Conservation (phyloP, 2,329 filamentous ascomycete genomes). For the Colletotrichum sp. region DNA sequence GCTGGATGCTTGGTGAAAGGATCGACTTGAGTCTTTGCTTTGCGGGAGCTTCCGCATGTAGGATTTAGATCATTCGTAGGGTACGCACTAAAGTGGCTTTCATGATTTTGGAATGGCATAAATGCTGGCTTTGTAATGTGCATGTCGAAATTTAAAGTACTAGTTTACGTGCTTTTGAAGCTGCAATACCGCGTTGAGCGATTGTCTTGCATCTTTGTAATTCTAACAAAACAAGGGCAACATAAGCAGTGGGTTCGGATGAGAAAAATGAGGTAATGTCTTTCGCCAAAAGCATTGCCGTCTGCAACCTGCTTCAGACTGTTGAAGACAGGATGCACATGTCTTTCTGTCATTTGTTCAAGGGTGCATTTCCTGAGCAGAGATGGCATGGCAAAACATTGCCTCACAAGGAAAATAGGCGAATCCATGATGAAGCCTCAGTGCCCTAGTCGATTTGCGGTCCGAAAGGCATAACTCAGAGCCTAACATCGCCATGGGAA, state of each 20-base stretch:
- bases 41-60: background rate
- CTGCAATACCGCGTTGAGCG: background rate
- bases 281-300: fast-evolving
- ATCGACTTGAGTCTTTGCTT: background rate
- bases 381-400: fast-evolving
- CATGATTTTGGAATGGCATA: background rate
- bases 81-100: too few species aligned
- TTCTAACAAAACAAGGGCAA: fast-evolving
- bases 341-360: fast-evolving
- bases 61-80: too few species aligned
- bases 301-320: background rate
- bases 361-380: fast-evolving
- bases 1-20: too few species aligned
- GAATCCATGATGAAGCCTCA: background rate
- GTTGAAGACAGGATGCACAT: background rate
- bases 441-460: too few species aligned
- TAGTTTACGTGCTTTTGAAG: too few species aligned
- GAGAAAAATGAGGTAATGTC: background rate
- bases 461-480: too few species aligned
- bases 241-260: background rate
- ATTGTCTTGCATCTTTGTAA: background rate
- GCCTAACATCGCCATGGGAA: too few species aligned
- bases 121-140: background rate
- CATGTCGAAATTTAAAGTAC: background rate
- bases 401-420: background rate